Conservation (phyloP, 23 red algal species). For the Gracilaria gracilis region DNA sequence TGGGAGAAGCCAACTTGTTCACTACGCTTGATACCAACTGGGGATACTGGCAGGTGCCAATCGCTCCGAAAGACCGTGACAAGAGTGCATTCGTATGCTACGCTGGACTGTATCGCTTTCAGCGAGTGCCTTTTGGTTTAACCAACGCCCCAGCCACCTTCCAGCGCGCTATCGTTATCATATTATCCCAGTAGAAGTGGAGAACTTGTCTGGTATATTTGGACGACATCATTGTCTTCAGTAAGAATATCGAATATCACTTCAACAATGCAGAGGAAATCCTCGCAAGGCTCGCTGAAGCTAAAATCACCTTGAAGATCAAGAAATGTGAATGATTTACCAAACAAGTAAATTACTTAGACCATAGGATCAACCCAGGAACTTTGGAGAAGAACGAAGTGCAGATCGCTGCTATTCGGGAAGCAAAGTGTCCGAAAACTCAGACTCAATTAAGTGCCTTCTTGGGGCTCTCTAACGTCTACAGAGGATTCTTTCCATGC, state of each 20-base stretch:
- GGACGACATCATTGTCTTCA: slow-evolving; percentile 29
- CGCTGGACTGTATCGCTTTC: not conserved
- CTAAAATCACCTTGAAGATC: slow-evolving; percentile 12
- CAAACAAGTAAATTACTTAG: slow-evolving; percentile 16
- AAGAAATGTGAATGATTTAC: slow-evolving; percentile 21
- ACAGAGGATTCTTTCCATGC: slow-evolving; percentile 24
- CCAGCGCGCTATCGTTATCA: slow-evolving; percentile 38
- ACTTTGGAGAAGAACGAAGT: slow-evolving; percentile 13
- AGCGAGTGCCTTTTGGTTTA: slow-evolving; percentile 28
- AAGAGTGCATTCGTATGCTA: slow-evolving; percentile 24
- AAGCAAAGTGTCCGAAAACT: slow-evolving; percentile 3
- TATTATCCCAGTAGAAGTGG: slow-evolving; percentile 30
- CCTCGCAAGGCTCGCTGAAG: not conserved
- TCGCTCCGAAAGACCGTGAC: not conserved
- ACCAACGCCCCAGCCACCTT: slow-evolving; percentile 35
- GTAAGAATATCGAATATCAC: slow-evolving; percentile 9
- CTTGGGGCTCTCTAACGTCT: slow-evolving; percentile 45
- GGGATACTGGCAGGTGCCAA: too few species aligned
- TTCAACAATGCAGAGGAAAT: slow-evolving; percentile 37
- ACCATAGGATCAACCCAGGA: slow-evolving; percentile 12
- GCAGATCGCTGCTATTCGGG: not conserved
- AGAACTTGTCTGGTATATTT: slow-evolving; percentile 16
- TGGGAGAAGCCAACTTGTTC: slow-evolving; percentile 23
- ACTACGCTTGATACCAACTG: too few species aligned
- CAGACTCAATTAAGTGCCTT: slow-evolving; percentile 37